Conservation (phyloP, 148 eudicot species). For the Rhododendron henanense region DNA sequence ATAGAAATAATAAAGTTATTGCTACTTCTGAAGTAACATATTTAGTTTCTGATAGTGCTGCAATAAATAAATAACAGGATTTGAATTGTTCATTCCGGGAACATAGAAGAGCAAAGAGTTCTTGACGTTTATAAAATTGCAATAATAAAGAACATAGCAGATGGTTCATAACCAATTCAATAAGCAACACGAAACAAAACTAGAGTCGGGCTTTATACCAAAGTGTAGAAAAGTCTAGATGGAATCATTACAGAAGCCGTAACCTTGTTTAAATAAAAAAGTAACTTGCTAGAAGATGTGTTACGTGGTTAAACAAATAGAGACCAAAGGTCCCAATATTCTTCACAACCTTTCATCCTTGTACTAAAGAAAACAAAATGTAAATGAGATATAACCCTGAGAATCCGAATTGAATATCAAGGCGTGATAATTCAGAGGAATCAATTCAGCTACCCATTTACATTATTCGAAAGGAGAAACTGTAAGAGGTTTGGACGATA, state of each 20-base stretch:
- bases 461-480: neutral
- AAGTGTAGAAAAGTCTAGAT: neutral
- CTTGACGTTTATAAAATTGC: neutral
- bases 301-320: neutral
- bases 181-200: neutral
- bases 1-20: neutral
- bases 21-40: neutral
- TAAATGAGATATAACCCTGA: neutral
- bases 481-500: neutral
- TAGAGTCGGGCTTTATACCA: neutral
- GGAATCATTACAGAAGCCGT: neutral
- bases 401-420: neutral
- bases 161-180: neutral
- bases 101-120: neutral
- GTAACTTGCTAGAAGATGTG: neutral
- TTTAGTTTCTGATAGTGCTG: neutral
- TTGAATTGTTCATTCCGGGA: neutral
- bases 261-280: neutral
- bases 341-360: too few species aligned
- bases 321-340: too few species aligned
- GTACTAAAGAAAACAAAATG: neutral
- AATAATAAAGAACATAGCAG: neutral
- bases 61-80: neutral
- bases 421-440: neutral
- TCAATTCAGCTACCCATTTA: neutral